Percentiles rank a stretch among this genome's conserved stretches.
Conservation (phyloP, 2,329 filamentous ascomycete species). For the Exserohilum turcica region DNA sequence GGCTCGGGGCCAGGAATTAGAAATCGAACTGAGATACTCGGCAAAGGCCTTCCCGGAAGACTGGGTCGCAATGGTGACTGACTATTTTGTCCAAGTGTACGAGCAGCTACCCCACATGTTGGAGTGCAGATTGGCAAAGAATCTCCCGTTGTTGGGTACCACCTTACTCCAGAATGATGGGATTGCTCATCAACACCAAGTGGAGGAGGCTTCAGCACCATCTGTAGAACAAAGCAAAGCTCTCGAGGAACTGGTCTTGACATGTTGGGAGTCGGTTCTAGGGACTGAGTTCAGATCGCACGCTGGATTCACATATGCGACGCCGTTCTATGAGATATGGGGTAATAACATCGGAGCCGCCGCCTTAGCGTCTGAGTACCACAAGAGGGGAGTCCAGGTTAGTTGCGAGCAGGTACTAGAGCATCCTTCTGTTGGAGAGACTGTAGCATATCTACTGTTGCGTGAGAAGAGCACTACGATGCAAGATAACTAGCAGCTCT, state of each 20-base stretch:
- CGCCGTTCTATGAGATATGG: slow-evolving; percentile 8
- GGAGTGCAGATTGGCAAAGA: not conserved
- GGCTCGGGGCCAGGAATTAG: not conserved
- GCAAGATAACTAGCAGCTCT: no score
- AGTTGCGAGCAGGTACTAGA: slow-evolving; percentile 1
- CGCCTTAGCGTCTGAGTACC: slow-evolving; percentile 2
- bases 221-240: not conserved
- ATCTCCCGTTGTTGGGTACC: not conserved
- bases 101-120: not conserved
- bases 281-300: slow-evolving; percentile 4
- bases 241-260: slow-evolving; percentile 1
- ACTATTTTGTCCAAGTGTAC: not conserved
- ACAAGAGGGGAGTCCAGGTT: not conserved
- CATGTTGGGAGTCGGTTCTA: slow-evolving; percentile 5
- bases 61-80: not conserved
- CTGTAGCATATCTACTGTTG: not conserved
- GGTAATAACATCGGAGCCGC: not conserved
- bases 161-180: not conserved
- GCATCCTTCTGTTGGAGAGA: not conserved
- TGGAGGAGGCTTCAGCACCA: not conserved
- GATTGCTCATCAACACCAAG: not conserved
- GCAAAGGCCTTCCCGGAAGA: not conserved
- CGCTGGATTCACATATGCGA: slow-evolving; percentile 2
- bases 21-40: slow-evolving; percentile 7
- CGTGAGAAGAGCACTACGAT: no score